Conservation (phyloP, 257 asterid genomes). For the Euphrasia confusa region DNA sequence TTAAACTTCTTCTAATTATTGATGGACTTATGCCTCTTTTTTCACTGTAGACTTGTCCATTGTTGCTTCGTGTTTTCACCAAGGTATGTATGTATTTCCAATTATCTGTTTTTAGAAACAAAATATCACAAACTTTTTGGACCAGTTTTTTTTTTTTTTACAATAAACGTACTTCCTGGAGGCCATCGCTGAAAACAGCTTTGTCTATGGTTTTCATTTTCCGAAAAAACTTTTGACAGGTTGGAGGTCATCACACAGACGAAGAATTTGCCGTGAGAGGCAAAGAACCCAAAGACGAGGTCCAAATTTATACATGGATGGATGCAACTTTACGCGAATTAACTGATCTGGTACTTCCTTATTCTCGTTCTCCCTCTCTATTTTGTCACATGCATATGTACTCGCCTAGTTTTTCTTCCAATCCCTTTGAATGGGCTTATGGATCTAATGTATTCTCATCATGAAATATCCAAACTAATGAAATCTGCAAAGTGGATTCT, state of each 20-base stretch:
- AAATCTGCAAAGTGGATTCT: not conserved
- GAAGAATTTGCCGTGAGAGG: slow-evolving; percentile 93
- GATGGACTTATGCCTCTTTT: slow-evolving; percentile 8
- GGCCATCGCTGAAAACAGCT: not conserved
- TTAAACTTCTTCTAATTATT: not conserved
- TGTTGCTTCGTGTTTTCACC: slow-evolving; percentile 83
- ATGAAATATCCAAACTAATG: not conserved
- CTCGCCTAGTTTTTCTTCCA: not conserved
- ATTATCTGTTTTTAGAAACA: too few species aligned
- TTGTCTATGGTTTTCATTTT: slow-evolving; percentile 6
- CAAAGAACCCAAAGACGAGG: slow-evolving; percentile 98
- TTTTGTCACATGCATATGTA: slow-evolving; percentile 2
- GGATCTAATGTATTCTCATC: slow-evolving; percentile 3
- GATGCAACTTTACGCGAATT: slow-evolving; percentile 97
- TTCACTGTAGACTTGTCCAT: slow-evolving; percentile 54
- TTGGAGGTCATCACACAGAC: slow-evolving; percentile 80
- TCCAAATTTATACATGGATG: slow-evolving; percentile 97
- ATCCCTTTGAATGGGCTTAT: not conserved
- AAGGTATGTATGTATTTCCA: slow-evolving; percentile 43
- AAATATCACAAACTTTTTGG: too few species aligned
- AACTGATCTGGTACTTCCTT: slow-evolving; percentile 82
- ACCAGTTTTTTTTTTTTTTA: too few species aligned
- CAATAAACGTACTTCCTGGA: too few species aligned
- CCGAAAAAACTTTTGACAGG: slow-evolving; percentile 32
- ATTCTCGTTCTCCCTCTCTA: slow-evolving; percentile 1